phyloP scores from a whole-genome alignment of 176 grass and related monocot species.

The Olyra latifolia region DNA sequence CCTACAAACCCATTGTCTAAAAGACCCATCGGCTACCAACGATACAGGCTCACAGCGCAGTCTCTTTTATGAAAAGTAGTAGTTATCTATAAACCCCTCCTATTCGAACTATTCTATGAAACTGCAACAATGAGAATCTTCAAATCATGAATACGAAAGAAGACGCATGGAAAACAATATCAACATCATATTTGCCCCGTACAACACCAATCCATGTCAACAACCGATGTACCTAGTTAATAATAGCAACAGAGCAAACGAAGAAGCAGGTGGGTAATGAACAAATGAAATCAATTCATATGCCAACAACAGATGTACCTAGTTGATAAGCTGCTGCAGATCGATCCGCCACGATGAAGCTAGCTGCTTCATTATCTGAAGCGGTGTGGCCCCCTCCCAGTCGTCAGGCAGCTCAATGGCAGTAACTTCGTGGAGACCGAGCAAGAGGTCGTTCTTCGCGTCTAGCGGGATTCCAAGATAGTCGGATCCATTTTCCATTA shows the following conservation, averaged over 20 bases:
- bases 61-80: too few species aligned
- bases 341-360: constrained; percentile 88
- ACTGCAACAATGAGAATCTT: not conserved
- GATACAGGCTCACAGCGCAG: too few species aligned
- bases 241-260: constrained; percentile 38
- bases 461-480: constrained; percentile 71
- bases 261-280: constrained; percentile 37
- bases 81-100: too few species aligned
- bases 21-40: too few species aligned
- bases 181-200: constrained; percentile 22
- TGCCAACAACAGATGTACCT: constrained; percentile 42
- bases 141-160: constrained; percentile 16
- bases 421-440: constrained; percentile 70
- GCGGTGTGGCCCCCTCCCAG: constrained; percentile 75
- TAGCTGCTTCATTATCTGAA: constrained; percentile 96
- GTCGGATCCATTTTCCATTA: constrained; percentile 76
- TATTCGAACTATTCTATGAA: too few species aligned
- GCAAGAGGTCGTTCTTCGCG: constrained; percentile 65
- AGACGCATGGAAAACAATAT: constrained; percentile 34
- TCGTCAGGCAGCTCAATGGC: constrained; percentile 68
- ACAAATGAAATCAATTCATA: constrained; percentile 51
- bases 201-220: constrained; percentile 40
- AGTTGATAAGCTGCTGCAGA: constrained; percentile 73
- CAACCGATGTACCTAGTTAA: too few species aligned
- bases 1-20: too few species aligned